These are phyloP conservation scores for Priceomyces haplophilus DNA, from an alignment of 805 yeast species.

Conservation along the genomic window DNA sequence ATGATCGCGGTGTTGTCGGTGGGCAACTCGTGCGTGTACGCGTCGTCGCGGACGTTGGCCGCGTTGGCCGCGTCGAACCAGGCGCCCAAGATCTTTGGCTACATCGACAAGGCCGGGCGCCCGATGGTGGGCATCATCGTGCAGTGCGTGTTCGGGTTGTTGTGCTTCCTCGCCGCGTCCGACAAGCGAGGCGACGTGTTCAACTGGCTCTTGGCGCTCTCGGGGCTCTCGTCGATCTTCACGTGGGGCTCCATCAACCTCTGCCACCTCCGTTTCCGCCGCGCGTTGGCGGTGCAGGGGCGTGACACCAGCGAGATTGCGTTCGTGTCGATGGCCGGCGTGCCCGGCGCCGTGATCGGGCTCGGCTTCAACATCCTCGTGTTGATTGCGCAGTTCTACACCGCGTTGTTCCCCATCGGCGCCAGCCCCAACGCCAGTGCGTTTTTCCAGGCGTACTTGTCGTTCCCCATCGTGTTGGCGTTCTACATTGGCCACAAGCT, in stretches of 20 bases:
- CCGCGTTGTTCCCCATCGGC: constrained; percentile 70
- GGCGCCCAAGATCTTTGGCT: constrained; percentile 43
- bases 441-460: constrained; percentile 67
- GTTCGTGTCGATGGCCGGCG: constrained; percentile 65
- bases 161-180: constrained; percentile 46
- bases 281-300: constrained; percentile 63
- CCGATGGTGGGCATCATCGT: constrained; percentile 45
- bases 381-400: constrained; percentile 77
- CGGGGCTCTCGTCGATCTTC: constrained; percentile 47
- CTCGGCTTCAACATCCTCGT: constrained; percentile 54
- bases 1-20: constrained; percentile 40
- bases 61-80: constrained; percentile 44
- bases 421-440: constrained; percentile 47
- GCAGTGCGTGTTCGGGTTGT: constrained; percentile 39
- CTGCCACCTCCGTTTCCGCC: constrained; percentile 49
- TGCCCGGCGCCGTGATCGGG: constrained; percentile 66
- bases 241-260: constrained; percentile 49
- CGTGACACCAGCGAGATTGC: constrained; percentile 66
- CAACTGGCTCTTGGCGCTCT: constrained; percentile 47
- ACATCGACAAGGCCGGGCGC: constrained; percentile 49
- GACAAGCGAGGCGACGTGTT: constrained; percentile 38
- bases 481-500: constrained; percentile 59
- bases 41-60: constrained; percentile 42
- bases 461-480: constrained; percentile 58
- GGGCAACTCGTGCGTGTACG: constrained; percentile 43